Conservation (phyloP, 768 basidiomycete species). For the Termitomyces bulborhizus region DNA sequence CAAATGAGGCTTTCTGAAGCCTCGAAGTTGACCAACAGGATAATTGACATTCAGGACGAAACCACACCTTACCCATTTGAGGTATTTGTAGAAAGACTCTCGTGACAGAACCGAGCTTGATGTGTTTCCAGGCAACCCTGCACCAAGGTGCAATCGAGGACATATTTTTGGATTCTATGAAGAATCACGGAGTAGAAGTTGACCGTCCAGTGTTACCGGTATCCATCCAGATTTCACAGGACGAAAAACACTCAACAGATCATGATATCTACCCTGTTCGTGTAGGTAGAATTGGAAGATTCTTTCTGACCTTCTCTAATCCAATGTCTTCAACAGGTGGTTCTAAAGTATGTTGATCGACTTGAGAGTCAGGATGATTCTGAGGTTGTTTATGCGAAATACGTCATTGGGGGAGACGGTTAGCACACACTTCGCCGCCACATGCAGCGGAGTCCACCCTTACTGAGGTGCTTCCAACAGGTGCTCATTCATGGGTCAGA, state of each 20-base stretch:
- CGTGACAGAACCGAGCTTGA: not conserved
- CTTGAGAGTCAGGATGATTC: constrained; percentile 27
- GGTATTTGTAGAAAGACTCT: constrained; percentile 25
- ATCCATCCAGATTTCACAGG: constrained; percentile 39
- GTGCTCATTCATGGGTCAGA: constrained; percentile 82
- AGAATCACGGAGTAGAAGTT: constrained; percentile 37
- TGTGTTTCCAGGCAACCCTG: constrained; percentile 40
- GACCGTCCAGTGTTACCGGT: constrained; percentile 44
- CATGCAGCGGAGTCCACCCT: not conserved
- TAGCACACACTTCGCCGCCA: constrained; percentile 3
- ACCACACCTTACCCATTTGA: constrained; percentile 70
- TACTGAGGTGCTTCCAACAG: constrained; percentile 24
- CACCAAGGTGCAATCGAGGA: constrained; percentile 62
- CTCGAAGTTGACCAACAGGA: constrained; percentile 52
- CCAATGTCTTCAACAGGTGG: constrained; percentile 26
- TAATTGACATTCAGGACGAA: constrained; percentile 53
- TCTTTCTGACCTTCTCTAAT: not conserved
- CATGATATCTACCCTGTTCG: constrained; percentile 30
- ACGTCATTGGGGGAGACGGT: constrained; percentile 75
- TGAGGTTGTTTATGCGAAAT: constrained; percentile 55
- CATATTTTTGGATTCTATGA: constrained; percentile 54
- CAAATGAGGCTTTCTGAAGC: not conserved
- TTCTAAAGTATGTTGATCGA: constrained; percentile 34
- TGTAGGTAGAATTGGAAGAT: constrained; percentile 16
- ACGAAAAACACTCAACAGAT: constrained; percentile 35